Base-by-base conservation (phyloP, 83 land plant genomes). In the Larix sibirica region DNA sequence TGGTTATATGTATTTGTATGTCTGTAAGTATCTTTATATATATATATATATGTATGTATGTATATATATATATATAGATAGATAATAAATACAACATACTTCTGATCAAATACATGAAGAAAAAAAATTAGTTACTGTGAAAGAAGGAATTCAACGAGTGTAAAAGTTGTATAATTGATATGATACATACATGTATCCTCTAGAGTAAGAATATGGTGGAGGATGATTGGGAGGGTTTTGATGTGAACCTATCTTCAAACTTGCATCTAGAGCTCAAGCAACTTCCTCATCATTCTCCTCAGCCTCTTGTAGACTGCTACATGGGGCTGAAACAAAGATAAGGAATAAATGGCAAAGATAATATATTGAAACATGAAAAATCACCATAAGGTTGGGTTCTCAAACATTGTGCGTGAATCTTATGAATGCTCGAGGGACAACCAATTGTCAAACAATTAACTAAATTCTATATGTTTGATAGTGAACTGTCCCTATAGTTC, bases 231-330 rank as follows among this genome's bases (percentile, higher is more conserved):
- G 79, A n/a, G 65, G 80, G 69, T 31, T 79, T n/a, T 82, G 83
- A 81, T 79, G 16, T 80, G 78, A 83, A 4, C 86, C 89, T 18
- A 82, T 31, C 16, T 87, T 88, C 79, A 95, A 33, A 70, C 97
- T 95, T 61, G 88, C 97, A 81, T 95, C 94, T 81, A 95, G 59
- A 83, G 97, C 94, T 79, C 88, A 90, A 16, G 97, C 97, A 81
- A 95, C 87, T 24, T 86, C 92, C 76, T 95, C 94, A 86, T 95
- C 94, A 83, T 91, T 93, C 38, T 91, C 90, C 50, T 87, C n/a
- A n/a, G n/a, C n/a, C n/a, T n/a, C n/a, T n/a, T n/a, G 40, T 76
- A 84, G 66, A 63, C 61, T 86, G 77, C 54, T 76, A 63, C 88
- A 90, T 88, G 82, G 38, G n/a, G n/a, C n/a, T n/a, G n/a, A n/a